Evolutionary conservation across 129 eudicot species (phyloP), one percentile per base, ranked within the genome.

Genomic region (Flaveria ramosissima): DNA sequence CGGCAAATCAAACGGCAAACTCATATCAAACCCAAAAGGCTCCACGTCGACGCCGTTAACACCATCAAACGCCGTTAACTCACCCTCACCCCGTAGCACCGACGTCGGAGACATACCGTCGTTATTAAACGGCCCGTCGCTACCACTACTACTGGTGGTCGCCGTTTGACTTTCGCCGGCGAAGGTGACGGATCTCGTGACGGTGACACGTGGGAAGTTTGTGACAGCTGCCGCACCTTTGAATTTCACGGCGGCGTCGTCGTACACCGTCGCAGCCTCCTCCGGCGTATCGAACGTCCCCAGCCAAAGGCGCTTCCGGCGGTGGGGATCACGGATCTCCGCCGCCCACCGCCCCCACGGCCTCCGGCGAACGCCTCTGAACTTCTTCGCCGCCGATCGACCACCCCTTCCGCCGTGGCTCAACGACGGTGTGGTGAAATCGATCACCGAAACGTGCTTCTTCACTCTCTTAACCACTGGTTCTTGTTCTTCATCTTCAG

Each of bases 311-410:
- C 95, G 84, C 43, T 89, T 89, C 48, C 88, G 27, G 19, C 71
- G 72, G 45, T 74, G 52, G 52, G 88, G 95, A 74, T 89, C 95
- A 4, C 95, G 91, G 77, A 89, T 89, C 89, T 89, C 95, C 8
- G 91, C 91, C 2, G 91, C 95, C 87, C 90, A 89, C 30, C 89
- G 78, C 8, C 95, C 95, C 95, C 95, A 89, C 21, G 95, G 91
- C 24, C 95, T 71, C 61, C 78, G 85, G 0, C 95, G 85, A 8
- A 89, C 95, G 9, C 95, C 95, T 57, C 95, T 43, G 74, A 82
- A 89, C 82, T 48, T 86, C 24, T 83, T 80, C 66, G 13, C 69
- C 60, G 39, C 39, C 10, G 73, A 80, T 73, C 72, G 1, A 36
- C 7, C 41, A 36, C 41, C 41, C 36, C 6, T 30, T 30, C 6